Evolutionary conservation across 345 rosid genomes (phyloP).

Genomic region (Laguncularia racemosa): DNA sequence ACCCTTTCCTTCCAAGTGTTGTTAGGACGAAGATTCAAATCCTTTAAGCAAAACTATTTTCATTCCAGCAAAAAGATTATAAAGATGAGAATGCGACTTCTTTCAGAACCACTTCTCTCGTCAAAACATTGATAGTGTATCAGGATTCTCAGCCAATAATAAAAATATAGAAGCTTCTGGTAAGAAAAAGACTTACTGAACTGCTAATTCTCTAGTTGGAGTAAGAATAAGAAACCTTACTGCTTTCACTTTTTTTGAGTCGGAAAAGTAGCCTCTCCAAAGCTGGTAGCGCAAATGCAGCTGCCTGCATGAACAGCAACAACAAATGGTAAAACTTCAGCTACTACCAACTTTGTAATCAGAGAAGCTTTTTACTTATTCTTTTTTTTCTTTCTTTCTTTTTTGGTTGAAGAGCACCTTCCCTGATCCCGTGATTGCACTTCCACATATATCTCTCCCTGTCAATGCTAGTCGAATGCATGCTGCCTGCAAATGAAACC

Average conservation of each 20-base stretch:
- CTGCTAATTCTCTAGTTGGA: constrained; percentile 90
- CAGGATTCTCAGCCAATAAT: no score
- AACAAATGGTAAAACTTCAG: neutral
- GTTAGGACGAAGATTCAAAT: no score
- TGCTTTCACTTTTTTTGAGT: constrained; percentile 75
- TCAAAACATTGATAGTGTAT: no score
- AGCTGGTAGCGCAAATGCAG: constrained; percentile 86
- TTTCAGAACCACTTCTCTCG: no score
- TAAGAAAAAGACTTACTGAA: constrained; percentile 52
- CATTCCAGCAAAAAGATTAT: no score
- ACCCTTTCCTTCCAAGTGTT: no score
- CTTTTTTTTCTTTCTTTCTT: no score
- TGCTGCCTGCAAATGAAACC: constrained; percentile 55
- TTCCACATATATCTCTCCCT: constrained; percentile 96
- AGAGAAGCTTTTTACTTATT: no score
- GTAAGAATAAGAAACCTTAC: constrained; percentile 89
- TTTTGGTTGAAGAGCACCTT: constrained; percentile 68
- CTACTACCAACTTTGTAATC: neutral
- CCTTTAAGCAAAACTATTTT: no score
- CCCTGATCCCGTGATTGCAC: constrained; percentile 97
- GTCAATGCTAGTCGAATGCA: constrained; percentile 80
- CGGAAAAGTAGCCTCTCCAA: constrained; percentile 85
- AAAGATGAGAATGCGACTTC: no score
- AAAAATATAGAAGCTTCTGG: no score
- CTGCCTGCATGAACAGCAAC: constrained; percentile 45